Evolutionary conservation across 306 rosid species (phyloP), one percentile per base, ranked within the genome.

Genomic region (Quercus bicolor): DNA sequence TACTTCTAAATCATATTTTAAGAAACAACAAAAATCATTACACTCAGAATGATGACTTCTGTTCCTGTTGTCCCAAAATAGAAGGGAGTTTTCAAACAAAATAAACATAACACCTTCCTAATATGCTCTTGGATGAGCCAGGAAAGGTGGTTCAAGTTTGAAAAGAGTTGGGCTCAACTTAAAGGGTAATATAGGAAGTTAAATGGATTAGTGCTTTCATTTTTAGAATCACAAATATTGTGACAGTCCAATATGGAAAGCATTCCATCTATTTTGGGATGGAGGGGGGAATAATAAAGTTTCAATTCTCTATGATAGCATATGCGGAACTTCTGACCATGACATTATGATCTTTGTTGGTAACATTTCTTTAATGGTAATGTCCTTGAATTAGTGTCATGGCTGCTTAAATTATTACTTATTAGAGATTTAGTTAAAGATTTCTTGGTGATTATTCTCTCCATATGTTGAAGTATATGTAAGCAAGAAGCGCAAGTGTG

Each of bases 391-490:
- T 12, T 48, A 48, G 14, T 48, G 16, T 28, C 43, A 64, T 29
- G 45, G 70, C 20, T 64, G 45, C 29, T 64, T 5, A 11, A 29
- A 29, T 64, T 64, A n/a, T 64, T 29, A 16, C 70, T 11, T 19
- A 48, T 37, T 34, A 37, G 52, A 68, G 40, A 74, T 66, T 66
- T 76, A 43, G 14, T 68, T 69, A 77, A 16, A 20, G 53, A 4
- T 1, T 73, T 78, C 68, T 54, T 28, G 53, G 61, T 51, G 31
- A 45, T 56, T 43, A 12, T 59, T 45, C 28, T 26, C 71, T 75
- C 80, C 73, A 53, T 48, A 56, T 8, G 52, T 71, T 65, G 60
- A 37, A 53, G 69, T n/a, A n/a, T 26, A 21, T 73, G 72, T 61
- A 28, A 68, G 56, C 29, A 1, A 54, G 70, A 26, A 34, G 31